These are phyloP conservation scores for Hypericum androsaemum DNA, from an alignment of 345 rosid genomes.

Conservation along the genomic window DNA sequence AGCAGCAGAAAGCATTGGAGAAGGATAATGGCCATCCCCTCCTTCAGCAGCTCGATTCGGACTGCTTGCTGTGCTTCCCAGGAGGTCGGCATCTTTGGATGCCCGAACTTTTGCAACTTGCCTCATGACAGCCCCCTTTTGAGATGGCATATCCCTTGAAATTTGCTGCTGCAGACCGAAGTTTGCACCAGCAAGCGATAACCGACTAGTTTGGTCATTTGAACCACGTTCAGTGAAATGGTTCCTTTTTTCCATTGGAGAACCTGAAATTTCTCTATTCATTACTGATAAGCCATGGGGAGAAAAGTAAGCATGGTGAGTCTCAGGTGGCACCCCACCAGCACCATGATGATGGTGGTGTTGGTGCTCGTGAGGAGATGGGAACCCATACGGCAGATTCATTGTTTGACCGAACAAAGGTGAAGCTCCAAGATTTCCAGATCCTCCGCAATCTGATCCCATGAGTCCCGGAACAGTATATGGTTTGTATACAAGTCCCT, in stretches of 20 bases:
- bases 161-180: too few relatives aligned
- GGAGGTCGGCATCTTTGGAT: constrained; percentile 32
- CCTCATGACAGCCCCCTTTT: too few relatives aligned
- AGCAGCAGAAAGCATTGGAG: constrained; percentile 23
- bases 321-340: constrained; percentile 31
- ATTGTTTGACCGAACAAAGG: constrained; percentile 37
- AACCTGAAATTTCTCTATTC: constrained; percentile 31
- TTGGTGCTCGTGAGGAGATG: constrained; percentile 16
- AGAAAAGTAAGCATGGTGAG: constrained; percentile 55
- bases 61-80: constrained; percentile 49
- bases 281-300: constrained; percentile 50
- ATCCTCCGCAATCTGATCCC: constrained; percentile 43
- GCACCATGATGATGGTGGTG: constrained; percentile 34
- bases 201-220: constrained; percentile 20
- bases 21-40: constrained; percentile 22
- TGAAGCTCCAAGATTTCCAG: constrained; percentile 38
- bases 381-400: constrained; percentile 35
- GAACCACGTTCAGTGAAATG: constrained; percentile 27
- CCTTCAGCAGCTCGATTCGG: constrained; percentile 24
- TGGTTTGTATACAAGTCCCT: constrained; percentile 88
- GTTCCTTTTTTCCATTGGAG: constrained; percentile 41
- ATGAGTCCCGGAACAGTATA: constrained; percentile 41
- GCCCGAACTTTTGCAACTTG: constrained; percentile 21
- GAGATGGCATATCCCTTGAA: too few relatives aligned
- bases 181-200: constrained; percentile 26